A percentile compares a stretch with the other conserved stretches of the same genome.
These are phyloP conservation scores for Boletus pseudo-olivaceus DNA, from an alignment of 768 basidiomycete species.

Conservation along the genomic window DNA sequence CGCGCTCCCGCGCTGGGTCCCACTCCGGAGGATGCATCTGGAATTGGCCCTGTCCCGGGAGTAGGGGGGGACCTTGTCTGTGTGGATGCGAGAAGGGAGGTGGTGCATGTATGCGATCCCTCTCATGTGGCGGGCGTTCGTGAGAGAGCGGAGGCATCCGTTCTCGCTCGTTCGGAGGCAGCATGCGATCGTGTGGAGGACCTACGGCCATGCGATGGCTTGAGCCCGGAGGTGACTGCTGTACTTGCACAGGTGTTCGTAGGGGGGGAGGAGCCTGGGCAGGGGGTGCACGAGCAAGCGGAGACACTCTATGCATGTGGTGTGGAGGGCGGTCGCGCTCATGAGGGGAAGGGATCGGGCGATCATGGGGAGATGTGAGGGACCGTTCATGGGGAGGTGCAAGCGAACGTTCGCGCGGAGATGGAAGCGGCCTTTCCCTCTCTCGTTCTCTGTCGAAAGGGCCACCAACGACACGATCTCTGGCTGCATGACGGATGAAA, in stretches of 20 bases:
- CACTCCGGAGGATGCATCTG: slow-evolving; percentile 28
- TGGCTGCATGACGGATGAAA: slow-evolving; percentile 20
- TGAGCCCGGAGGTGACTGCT: slow-evolving; percentile 26
- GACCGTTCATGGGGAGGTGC: slow-evolving; percentile 25
- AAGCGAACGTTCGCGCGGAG: slow-evolving; percentile 23
- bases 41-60: slow-evolving; percentile 33
- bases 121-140: slow-evolving; percentile 21
- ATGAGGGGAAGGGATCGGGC: slow-evolving; percentile 24
- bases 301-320: slow-evolving; percentile 25
- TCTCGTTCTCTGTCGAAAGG: slow-evolving; percentile 29
- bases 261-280: slow-evolving; percentile 14
- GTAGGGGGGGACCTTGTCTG: slow-evolving; percentile 13
- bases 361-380: slow-evolving; percentile 20
- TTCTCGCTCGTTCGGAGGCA: slow-evolving; percentile 22
- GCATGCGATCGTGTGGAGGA: slow-evolving; percentile 25
- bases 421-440: slow-evolving; percentile 21
- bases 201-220: slow-evolving; percentile 20
- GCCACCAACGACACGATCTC: slow-evolving; percentile 23
- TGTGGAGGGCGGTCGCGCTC: slow-evolving; percentile 23
- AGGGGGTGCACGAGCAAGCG: slow-evolving; percentile 18
- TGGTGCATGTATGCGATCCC: slow-evolving; percentile 29
- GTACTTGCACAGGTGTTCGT: slow-evolving; percentile 11
- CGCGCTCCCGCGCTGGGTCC: slow-evolving; percentile 25
- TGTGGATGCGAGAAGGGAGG: slow-evolving; percentile 20
- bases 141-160: slow-evolving; percentile 23